These are phyloP conservation scores for Protomyces pachydermus DNA, from an alignment of 1,139 yeast genomes.

Conservation along the genomic window DNA sequence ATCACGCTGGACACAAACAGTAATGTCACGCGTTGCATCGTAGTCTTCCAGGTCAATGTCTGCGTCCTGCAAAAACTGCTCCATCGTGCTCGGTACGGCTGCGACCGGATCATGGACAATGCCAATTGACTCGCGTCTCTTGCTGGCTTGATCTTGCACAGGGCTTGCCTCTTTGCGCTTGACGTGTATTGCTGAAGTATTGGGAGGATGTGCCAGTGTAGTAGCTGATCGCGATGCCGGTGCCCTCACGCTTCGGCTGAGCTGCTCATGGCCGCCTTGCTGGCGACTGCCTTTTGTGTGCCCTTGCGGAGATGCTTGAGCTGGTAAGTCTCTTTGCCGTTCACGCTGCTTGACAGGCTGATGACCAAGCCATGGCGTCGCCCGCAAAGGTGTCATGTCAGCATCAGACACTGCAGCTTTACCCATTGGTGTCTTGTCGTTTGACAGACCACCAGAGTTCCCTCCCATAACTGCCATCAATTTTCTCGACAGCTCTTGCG, in stretches of 20 bases:
- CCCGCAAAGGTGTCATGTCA: neutral
- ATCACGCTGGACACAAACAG: neutral
- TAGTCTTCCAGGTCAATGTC: neutral
- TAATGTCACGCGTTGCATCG: conserved; percentile 1
- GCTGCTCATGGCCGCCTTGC: no score
- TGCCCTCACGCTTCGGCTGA: neutral
- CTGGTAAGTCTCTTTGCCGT: neutral
- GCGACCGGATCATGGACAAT: neutral
- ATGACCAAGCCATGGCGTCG: neutral
- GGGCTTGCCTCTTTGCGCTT: neutral
- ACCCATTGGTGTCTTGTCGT: neutral
- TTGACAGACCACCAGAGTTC: neutral
- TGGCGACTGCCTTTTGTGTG: neutral
- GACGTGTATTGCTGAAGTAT: no score
- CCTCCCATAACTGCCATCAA: conserved; percentile 26
- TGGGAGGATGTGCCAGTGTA: neutral
- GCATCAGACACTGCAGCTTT: neutral
- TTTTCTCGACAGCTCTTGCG: conserved; percentile 6
- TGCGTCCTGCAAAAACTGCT: neutral
- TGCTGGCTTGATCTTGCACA: neutral
- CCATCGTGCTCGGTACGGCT: neutral
- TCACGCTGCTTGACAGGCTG: neutral
- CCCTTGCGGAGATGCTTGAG: neutral
- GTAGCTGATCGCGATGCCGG: neutral
- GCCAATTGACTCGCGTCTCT: neutral